Percentiles rank a stretch among this genome's conserved stretches.
These are phyloP conservation scores for Zoysia japonica DNA, from an alignment of 176 grass and related monocot species.

Conservation along the genomic window DNA sequence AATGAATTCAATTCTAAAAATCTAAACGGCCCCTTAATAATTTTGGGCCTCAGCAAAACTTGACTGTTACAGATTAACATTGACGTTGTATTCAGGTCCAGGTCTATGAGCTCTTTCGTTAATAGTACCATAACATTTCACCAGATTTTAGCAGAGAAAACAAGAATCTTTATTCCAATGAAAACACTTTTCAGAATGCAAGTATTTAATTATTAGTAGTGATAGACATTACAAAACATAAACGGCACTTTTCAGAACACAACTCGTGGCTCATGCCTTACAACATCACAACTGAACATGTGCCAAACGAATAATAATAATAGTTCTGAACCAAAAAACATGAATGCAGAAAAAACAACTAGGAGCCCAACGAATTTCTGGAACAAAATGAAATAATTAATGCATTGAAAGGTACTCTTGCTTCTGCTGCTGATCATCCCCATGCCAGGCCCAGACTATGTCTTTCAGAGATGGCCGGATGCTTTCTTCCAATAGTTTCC, in stretches of 20 bases:
- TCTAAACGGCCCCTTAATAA: too few species aligned
- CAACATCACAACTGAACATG: not conserved
- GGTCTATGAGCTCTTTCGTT: not conserved
- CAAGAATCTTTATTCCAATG: not conserved
- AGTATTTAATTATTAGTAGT: not conserved
- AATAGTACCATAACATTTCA: not conserved
- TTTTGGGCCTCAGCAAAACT: not conserved
- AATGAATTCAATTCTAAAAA: too few species aligned
- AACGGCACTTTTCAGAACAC: not conserved
- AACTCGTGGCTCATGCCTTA: not conserved
- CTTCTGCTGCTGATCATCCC: slow-evolving; percentile 46
- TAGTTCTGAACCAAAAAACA: slow-evolving; percentile 28
- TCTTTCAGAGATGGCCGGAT: slow-evolving; percentile 73
- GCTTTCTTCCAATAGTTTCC: slow-evolving; percentile 56
- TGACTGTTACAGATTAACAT: not conserved
- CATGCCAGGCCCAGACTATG: slow-evolving; percentile 73
- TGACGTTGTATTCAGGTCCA: slow-evolving; percentile 2
- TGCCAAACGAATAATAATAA: not conserved
- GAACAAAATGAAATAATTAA: not conserved
- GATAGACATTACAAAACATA: not conserved
- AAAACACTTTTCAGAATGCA: not conserved
- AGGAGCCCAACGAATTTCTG: not conserved
- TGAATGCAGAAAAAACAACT: not conserved
- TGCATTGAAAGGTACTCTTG: slow-evolving; percentile 40
- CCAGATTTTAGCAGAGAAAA: not conserved